These are phyloP conservation scores for Cytospora schulzeri DNA, from an alignment of 2,329 filamentous ascomycete species.

Conservation along the genomic window DNA sequence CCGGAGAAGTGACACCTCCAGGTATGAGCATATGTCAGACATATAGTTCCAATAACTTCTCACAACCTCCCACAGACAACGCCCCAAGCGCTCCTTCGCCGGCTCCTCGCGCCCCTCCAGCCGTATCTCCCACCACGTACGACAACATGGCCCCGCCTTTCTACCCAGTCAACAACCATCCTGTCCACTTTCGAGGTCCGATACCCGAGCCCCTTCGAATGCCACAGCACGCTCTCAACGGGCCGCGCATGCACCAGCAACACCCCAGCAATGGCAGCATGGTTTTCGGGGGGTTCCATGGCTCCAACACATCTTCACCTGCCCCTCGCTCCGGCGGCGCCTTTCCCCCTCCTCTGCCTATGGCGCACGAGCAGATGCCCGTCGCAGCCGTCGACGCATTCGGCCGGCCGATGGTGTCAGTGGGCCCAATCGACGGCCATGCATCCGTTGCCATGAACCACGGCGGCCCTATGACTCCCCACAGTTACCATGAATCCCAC, in stretches of 20 bases:
- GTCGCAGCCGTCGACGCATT: constrained; percentile 41
- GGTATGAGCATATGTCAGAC: constrained; percentile 18
- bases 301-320: constrained; percentile 61
- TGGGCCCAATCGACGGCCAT: constrained; percentile 39
- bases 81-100: constrained; percentile 20
- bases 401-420: constrained; percentile 40
- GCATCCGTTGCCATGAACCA: constrained; percentile 41
- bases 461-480: constrained; percentile 58
- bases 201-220: constrained; percentile 23
- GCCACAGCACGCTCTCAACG: constrained; percentile 34
- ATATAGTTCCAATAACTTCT: background rate
- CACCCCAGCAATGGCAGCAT: constrained; percentile 59
- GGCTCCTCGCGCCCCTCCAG: constrained; percentile 13
- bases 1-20: constrained; percentile 23
- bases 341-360: constrained; percentile 46
- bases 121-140: constrained; percentile 17
- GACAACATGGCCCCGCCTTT: constrained; percentile 30
- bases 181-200: constrained; percentile 22
- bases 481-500: constrained; percentile 65
- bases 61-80: constrained; percentile 13
- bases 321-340: constrained; percentile 51
- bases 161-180: constrained; percentile 19
- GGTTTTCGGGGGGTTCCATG: constrained; percentile 57
- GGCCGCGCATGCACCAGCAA: constrained; percentile 49
- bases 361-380: constrained; percentile 29